Base-by-base conservation (phyloP, 768 basidiomycete genomes). In the Russula dissimulans region DNA sequence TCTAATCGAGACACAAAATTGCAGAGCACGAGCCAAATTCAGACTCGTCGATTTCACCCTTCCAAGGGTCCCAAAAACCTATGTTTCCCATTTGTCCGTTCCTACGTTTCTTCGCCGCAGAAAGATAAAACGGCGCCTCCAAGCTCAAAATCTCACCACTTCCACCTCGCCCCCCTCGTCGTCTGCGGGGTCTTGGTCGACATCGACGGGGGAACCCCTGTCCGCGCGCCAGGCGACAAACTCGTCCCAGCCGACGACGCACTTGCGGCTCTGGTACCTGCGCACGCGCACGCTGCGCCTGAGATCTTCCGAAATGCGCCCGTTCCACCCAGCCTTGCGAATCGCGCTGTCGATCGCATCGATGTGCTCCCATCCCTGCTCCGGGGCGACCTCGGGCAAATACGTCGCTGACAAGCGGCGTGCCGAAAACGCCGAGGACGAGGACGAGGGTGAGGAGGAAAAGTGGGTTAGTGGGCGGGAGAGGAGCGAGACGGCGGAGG, bases 261-360 rank as follows among this genome's bases (percentile, higher is more conserved):
- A 85, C 69, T 78, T 79, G 61, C 79, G 81, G 71, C 87, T 89
- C 74, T 92, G 91, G 71, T 93, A 95, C 69, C 91, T 75, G 60
- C 87, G 81, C 66, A 95, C 78, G 69, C 79, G 85, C 66, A 93
- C 73, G 68, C 83, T 84, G 65, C 88, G 78, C 50, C 91, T 78
- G 52, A 92, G 72, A 66, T 89, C 89, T 70, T 95, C 93, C 0
- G 85, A 89, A 67, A 95, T 89, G 52, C 72, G 72, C 1, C 90
- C 91, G 58, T 71, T 81, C 87, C 88, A 98, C 3, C 94, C 97
- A 4, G 95, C 91, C 74, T 99, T 99, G 63, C 83, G 81, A 64
- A 98, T 92, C 32, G 94, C 92, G 67, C 86, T 92, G 66, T 95
- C 86, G 42, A 99, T 75, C 7, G 95, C 87, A 71, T 97, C 89